phyloP scores from a whole-genome alignment of 768 basidiomycete species.

The Mrakia frigida region DNA sequence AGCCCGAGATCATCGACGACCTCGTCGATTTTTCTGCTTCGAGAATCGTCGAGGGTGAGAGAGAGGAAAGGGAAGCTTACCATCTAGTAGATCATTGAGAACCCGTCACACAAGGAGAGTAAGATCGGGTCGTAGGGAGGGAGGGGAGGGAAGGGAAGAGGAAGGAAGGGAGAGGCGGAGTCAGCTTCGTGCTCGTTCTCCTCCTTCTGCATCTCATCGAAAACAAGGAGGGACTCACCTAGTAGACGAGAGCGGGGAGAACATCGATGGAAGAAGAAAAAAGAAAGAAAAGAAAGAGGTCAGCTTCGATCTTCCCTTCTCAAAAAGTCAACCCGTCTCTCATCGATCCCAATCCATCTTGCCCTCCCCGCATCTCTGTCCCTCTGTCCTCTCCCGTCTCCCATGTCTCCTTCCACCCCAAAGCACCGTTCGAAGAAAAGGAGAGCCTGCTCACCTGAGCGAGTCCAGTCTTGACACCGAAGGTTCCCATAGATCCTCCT shows the following conservation, averaged over 20 bases:
- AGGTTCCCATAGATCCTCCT: conserved; percentile 38
- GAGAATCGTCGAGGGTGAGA: no score
- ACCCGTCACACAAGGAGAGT: background rate
- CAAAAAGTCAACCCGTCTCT: conserved; percentile 58
- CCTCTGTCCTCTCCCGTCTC: background rate
- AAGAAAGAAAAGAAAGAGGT: background rate
- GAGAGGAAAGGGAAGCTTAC: conserved; percentile 1
- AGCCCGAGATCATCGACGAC: background rate
- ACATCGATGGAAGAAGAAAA: no score
- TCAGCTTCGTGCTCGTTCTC: background rate
- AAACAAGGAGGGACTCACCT: no score
- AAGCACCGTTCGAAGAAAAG: background rate
- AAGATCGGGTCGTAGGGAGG: background rate
- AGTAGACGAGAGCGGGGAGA: background rate
- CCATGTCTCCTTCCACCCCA: background rate
- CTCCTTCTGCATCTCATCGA: background rate
- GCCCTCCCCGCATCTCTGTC: conserved; percentile 2
- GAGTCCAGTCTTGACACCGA: conserved; percentile 75
- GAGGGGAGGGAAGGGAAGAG: background rate
- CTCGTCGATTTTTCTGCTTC: no score
- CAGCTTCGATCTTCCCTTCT: conserved; percentile 23
- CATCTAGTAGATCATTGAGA: background rate
- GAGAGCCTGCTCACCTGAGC: conserved; percentile 63
- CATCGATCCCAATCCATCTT: conserved; percentile 48
- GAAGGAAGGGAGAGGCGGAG: conserved; percentile 4